Percentiles rank a stretch among this genome's conserved stretches.
These are phyloP conservation scores for Eucalyptus pauciflora DNA, from an alignment of 345 rosid genomes.

Conservation along the genomic window DNA sequence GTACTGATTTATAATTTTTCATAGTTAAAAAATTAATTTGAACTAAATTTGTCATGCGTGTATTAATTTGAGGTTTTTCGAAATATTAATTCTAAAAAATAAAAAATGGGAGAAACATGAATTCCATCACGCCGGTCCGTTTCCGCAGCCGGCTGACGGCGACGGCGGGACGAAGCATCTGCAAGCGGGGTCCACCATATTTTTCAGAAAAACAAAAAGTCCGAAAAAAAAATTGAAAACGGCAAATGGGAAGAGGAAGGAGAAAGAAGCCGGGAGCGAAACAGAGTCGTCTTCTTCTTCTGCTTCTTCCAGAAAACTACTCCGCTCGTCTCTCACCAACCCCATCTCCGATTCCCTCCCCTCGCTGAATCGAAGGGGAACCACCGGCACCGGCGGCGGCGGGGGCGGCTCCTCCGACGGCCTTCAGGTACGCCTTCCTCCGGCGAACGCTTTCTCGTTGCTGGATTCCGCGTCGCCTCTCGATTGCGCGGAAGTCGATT, in stretches of 20 bases:
- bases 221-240: background rate
- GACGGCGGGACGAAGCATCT: too few relatives aligned
- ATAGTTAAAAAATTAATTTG: fast-evolving
- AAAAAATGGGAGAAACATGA: background rate
- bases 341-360: background rate
- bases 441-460: background rate
- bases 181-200: too few relatives aligned
- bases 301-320: background rate
- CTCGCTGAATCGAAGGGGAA: background rate
- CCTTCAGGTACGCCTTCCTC: background rate
- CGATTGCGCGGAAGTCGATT: background rate
- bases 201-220: background rate
- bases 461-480: background rate
- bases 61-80: fast-evolving
- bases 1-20: fast-evolving
- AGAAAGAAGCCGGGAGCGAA: background rate
- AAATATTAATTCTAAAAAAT: fast-evolving
- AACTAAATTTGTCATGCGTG: fast-evolving
- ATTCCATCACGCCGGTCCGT: background rate
- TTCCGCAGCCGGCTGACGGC: background rate
- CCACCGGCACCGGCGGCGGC: background rate
- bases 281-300: background rate
- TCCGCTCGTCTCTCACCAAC: background rate
- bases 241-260: background rate
- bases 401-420: background rate